These are phyloP conservation scores for Phytopythium sindhum DNA, from an alignment of 352 stramenopile species.

Conservation along the genomic window DNA sequence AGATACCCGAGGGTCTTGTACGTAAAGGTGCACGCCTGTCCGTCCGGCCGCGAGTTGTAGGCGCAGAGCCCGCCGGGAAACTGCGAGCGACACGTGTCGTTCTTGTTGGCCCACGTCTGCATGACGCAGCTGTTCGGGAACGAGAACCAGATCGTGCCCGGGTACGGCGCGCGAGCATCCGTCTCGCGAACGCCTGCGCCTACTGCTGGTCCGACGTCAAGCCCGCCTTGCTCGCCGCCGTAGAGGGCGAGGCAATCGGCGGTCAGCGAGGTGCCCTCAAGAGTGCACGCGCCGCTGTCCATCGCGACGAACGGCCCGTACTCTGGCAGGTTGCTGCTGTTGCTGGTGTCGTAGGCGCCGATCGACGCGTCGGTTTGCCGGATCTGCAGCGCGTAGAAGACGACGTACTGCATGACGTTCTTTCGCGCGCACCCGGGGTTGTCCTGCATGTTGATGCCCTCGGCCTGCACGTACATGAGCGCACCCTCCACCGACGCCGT, in stretches of 20 bases:
- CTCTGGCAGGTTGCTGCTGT: conserved; percentile 29
- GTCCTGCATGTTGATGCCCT: conserved; percentile 56
- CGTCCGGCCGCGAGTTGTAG: conserved; percentile 34
- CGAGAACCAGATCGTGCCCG: conserved; percentile 61
- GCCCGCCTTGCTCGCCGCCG: conserved; percentile 13
- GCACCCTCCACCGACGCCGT: conserved; percentile 69
- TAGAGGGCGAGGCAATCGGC: conserved; percentile 21
- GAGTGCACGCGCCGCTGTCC: conserved; percentile 53
- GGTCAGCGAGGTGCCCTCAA: conserved; percentile 14
- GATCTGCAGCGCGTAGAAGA: conserved; percentile 68
- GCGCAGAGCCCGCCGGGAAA: conserved; percentile 36
- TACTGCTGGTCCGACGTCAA: conserved; percentile 34
- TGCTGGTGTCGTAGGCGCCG: conserved; percentile 16
- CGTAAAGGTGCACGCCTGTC: conserved; percentile 58
- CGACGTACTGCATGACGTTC: conserved; percentile 66
- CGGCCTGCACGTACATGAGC: conserved; percentile 79
- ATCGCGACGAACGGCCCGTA: conserved; percentile 57
- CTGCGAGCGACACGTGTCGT: conserved; percentile 23
- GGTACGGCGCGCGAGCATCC: conserved; percentile 48
- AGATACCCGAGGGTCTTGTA: conserved; percentile 64
- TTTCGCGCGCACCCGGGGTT: conserved; percentile 47
- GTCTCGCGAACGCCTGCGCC: conserved; percentile 30
- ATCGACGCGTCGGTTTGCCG: conserved; percentile 41
- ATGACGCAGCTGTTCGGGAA: conserved; percentile 54
- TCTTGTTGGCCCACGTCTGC: conserved; percentile 38